Evolutionary conservation across 805 yeast species (phyloP), one percentile per base, ranked within the genome.

Genomic region (Yarrowia deformans): DNA sequence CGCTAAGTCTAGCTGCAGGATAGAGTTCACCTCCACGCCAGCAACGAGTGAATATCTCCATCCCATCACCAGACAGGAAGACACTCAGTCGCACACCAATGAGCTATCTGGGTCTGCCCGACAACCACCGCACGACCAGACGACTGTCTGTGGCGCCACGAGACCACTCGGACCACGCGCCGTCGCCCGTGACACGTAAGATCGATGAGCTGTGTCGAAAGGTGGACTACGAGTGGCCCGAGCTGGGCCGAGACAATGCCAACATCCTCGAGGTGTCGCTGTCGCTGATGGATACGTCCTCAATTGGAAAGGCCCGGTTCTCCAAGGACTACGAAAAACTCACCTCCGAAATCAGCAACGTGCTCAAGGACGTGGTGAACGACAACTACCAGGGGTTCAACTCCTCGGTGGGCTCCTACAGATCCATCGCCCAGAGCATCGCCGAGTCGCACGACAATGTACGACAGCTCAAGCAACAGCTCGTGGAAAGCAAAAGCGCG

Each of bases 251-350:
- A 0, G 83, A 82, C 9, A 83, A 86, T 63, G 86, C 91, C 68
- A 93, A 92, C 75, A 97, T 97, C 1, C 83, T 95, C 56, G 97
- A 92, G 73, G 81, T 89, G 67, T 97, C 97, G 0, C 81, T 94
- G 48, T 87, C 93, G 0, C 81, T 95, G 69, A 81, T 93, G 74
- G 98, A 94, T 77, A 89, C 88, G 73, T 87, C 97, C 1, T 90
- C 97, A 0, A 95, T 93, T n/a, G 98, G 98, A 0, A 79, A 91
- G 74, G 97, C 97, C 0, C 89, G 88, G 74, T 85, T 88, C 70
- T 82, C 83, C 70, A 83, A 83, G 1, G 93, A 91, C 71, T 94
- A 94, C 73, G 81, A 83, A 52, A 83, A 84, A 60, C 78, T 92
- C 55, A 86, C 88, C 71, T 80, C 81, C 32, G 81, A 84, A 67